Evolutionary conservation across 2,329 filamentous ascomycete species (phyloP).

Genomic region (Cryphonectria radicalis): DNA sequence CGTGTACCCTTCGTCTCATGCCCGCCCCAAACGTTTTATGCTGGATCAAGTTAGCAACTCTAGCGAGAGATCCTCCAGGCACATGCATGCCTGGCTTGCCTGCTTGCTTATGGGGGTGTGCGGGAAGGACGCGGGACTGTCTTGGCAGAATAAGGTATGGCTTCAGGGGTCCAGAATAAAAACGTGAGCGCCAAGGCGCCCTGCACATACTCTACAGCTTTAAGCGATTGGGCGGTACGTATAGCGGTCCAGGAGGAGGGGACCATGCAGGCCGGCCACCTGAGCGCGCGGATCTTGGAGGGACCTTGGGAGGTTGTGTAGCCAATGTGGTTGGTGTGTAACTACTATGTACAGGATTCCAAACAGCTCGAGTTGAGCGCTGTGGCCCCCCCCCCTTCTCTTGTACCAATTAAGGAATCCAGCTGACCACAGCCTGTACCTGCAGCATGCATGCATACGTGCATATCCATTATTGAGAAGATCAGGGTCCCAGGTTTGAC

Average conservation of each 20-base stretch:
- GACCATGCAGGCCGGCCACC: not conserved
- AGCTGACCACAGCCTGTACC: not conserved
- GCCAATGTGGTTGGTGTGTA: not conserved
- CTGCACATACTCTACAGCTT: not conserved
- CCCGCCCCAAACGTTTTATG: not conserved
- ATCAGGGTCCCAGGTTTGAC: not conserved
- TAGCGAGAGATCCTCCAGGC: not conserved
- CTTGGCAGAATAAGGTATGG: not conserved
- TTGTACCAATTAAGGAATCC: not conserved
- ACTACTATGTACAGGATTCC: not conserved
- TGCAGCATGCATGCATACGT: not conserved
- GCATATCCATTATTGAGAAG: not conserved
- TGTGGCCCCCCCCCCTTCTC: not conserved
- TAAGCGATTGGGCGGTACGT: not conserved
- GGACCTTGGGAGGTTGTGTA: not conserved
- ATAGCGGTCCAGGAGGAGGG: not conserved
- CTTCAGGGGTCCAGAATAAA: constrained; percentile 3
- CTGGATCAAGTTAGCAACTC: constrained; percentile 9
- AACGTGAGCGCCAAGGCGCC: not conserved
- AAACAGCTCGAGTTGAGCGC: not conserved
- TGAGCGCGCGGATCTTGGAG: not conserved
- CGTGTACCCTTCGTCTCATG: not conserved
- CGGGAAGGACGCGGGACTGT: constrained; percentile 1
- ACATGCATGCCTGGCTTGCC: not conserved
- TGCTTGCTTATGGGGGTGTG: not conserved